Evolutionary conservation across 2,329 filamentous ascomycete species (phyloP), one percentile per base, ranked within the genome.

Genomic region (Catunica adiposa): DNA sequence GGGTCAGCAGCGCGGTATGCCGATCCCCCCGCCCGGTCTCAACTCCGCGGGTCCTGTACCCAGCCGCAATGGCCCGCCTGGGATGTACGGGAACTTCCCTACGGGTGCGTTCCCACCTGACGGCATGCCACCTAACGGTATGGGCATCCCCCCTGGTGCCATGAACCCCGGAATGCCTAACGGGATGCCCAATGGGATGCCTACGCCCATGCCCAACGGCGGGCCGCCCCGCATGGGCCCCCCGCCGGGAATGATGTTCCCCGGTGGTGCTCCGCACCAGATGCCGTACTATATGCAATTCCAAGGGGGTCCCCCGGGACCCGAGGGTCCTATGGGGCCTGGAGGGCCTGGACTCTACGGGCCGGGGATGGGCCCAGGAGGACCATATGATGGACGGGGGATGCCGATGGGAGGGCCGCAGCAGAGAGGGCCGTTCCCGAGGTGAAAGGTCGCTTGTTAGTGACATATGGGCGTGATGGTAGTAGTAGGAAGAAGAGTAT

Each of bases 1-100:
- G 9, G 65, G 65, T 46, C 67, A 69, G 58, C 68, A 63, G 34
- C 61, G 63, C 75, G 78, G 34, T 29, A 80, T 82, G 26, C 40
- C 40, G 70, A 76, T 79, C 34, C 77, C 78, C 23, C 79, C 79
- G n/a, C 79, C 78, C 3, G 79, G 79, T 15, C 70, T 82, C 58
- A 66, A 82, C 14, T 64, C 63, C 17, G 66, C 64, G 4, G 56
- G 44, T 22, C 53, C 56, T 22, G 51, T 22, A 17, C 64, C 64
- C 3, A 69, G 65, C 59, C 70, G 71, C 34, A 70, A 68, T 60
- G 70, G 74, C 59, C 75, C 78, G 65, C 76, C 74, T 54, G 75
- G 73, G 59, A 79, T 80, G 71, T 81, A 77, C 62, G 31, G 34
- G 29, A 34, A 34, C 29, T 34, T 34, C 29, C 29, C 29, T 5